These are phyloP conservation scores for Protomyces macrosporus DNA, from an alignment of 1,139 yeast species.

Conservation along the genomic window DNA sequence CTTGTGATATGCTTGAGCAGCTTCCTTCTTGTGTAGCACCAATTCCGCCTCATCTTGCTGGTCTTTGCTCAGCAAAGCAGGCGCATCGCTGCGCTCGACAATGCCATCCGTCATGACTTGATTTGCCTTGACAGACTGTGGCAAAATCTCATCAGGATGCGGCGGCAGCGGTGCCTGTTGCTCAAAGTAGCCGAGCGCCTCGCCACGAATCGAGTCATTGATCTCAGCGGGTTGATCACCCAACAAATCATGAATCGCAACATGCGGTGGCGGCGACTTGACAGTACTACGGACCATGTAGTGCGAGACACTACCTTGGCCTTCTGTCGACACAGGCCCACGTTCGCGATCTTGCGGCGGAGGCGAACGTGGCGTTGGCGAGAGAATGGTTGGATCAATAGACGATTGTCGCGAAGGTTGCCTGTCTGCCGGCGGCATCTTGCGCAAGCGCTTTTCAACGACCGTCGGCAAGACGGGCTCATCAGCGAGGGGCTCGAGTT, in stretches of 20 bases:
- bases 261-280: slow-evolving; percentile 23
- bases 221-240: slow-evolving; percentile 12
- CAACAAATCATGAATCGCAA: slow-evolving; percentile 18
- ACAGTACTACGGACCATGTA: slow-evolving; percentile 23
- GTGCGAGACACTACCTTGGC: slow-evolving; percentile 19
- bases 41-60: slow-evolving; percentile 11
- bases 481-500: slow-evolving; percentile 14
- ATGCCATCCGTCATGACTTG: slow-evolving; percentile 5
- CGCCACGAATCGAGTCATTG: slow-evolving; percentile 1
- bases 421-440: slow-evolving; percentile 4
- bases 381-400: slow-evolving; percentile 10
- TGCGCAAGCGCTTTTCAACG: slow-evolving; percentile 5
- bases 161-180: not conserved
- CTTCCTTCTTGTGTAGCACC: slow-evolving; percentile 15
- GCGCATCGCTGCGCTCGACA: not conserved
- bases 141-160: not conserved
- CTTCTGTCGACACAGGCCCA: slow-evolving; percentile 15
- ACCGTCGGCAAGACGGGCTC: slow-evolving; percentile 2
- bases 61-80: not conserved
- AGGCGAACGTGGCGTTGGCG: slow-evolving; percentile 20
- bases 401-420: slow-evolving; percentile 16
- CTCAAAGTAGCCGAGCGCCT: not conserved
- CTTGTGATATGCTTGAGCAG: slow-evolving; percentile 20
- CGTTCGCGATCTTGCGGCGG: slow-evolving; percentile 19
- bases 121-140: not conserved